These are phyloP conservation scores for Hypoxylon rickii DNA, from an alignment of 495 filamentous ascomycete species.

Conservation along the genomic window DNA sequence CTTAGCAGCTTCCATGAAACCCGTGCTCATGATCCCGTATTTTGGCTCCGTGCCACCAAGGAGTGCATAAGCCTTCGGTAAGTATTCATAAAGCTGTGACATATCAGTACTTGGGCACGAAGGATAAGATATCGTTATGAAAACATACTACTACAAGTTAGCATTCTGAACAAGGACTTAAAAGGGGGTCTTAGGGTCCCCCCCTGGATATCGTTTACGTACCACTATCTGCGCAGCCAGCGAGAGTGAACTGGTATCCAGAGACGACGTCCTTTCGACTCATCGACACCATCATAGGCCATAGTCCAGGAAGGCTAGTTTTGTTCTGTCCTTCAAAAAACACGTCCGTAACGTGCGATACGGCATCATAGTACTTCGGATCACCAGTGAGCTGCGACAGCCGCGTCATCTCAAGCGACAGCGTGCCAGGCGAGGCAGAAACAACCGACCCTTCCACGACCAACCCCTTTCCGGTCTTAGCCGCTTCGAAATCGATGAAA, in stretches of 20 bases:
- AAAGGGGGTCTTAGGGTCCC: neutral
- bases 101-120: neutral
- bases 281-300: constrained; percentile 78
- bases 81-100: constrained; percentile 74
- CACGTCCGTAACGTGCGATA: constrained; percentile 78
- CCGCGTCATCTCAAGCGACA: constrained; percentile 85
- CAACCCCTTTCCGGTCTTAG: constrained; percentile 41
- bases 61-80: constrained; percentile 73
- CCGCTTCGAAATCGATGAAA: constrained; percentile 60
- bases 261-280: constrained; percentile 35
- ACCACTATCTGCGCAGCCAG: constrained; percentile 72
- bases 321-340: constrained; percentile 69
- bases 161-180: neutral
- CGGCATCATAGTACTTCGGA: constrained; percentile 87
- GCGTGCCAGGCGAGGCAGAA: constrained; percentile 50
- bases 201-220: neutral
- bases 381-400: constrained; percentile 85
- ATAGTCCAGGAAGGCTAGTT: constrained; percentile 80
- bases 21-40: constrained; percentile 77
- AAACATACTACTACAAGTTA: constrained; percentile 2
- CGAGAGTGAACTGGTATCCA: constrained; percentile 65
- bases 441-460: constrained; percentile 40
- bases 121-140: neutral
- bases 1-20: constrained; percentile 66
- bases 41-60: constrained; percentile 75